Percentiles rank a stretch among this genome's conserved stretches.
Conservation (phyloP, 805 yeast genomes). For the Lipomyces sp. region DNA sequence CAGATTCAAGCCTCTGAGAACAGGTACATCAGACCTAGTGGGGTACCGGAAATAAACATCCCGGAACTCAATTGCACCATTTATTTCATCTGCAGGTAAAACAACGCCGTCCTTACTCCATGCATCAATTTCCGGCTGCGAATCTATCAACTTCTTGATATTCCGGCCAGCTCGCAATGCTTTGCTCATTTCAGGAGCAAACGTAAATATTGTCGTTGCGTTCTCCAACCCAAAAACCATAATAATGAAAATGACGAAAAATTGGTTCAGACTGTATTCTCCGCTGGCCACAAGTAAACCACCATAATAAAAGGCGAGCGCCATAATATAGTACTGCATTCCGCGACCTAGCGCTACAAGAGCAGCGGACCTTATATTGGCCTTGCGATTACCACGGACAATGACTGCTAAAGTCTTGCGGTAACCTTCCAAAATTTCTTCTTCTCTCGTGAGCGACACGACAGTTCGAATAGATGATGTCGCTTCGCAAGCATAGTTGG, state of each 20-base stretch:
- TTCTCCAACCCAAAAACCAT: slow-evolving; percentile 52
- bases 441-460: slow-evolving; percentile 50
- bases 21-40: slow-evolving; percentile 42
- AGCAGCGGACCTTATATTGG: slow-evolving; percentile 41
- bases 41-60: slow-evolving; percentile 45
- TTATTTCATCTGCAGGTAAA: slow-evolving; percentile 41
- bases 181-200: slow-evolving; percentile 53
- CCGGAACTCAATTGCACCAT: slow-evolving; percentile 62
- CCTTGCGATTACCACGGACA: slow-evolving; percentile 24
- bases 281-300: slow-evolving; percentile 45
- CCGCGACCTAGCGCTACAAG: slow-evolving; percentile 50
- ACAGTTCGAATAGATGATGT: slow-evolving; percentile 52
- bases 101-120: slow-evolving; percentile 43
- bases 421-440: slow-evolving; percentile 46
- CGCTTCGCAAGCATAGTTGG: slow-evolving; percentile 51
- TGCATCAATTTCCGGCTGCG: slow-evolving; percentile 47
- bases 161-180: slow-evolving; percentile 49
- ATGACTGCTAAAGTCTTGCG: slow-evolving; percentile 23
- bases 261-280: slow-evolving; percentile 44
- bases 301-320: slow-evolving; percentile 54
- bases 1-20: slow-evolving; percentile 41
- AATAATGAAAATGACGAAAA: slow-evolving; percentile 49
- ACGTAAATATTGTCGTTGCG: slow-evolving; percentile 51
- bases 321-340: slow-evolving; percentile 50
- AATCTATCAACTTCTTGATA: slow-evolving; percentile 45